A percentile compares a stretch with the other conserved stretches of the same genome.
Evolutionary conservation across 306 rosid species (phyloP).

Genomic region (Quercus agrifolia): DNA sequence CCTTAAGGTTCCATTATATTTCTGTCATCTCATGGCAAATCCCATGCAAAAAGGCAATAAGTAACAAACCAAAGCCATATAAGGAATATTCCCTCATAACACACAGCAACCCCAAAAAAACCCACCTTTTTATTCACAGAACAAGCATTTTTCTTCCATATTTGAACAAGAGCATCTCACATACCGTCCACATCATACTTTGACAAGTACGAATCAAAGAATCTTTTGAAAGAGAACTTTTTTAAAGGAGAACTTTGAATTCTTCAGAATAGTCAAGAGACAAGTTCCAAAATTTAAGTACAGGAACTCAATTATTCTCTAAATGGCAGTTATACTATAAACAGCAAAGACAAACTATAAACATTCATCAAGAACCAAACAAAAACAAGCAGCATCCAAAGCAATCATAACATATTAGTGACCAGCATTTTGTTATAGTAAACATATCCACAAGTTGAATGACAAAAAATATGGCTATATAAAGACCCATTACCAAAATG

Average conservation of each 20-base stretch:
- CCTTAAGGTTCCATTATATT: slow-evolving; percentile 8
- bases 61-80: slow-evolving; percentile 3
- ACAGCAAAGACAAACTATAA: slow-evolving; percentile 14
- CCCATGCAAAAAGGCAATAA: background rate
- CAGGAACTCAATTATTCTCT: slow-evolving; percentile 7
- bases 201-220: background rate
- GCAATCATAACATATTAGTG: slow-evolving; percentile 13
- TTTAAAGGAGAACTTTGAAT: background rate
- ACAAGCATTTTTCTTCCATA: slow-evolving; percentile 17
- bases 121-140: slow-evolving; percentile 12
- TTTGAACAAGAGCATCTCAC: slow-evolving; percentile 18
- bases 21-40: background rate
- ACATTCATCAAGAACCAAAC: background rate
- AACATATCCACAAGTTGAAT: background rate
- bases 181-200: slow-evolving; percentile 15
- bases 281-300: background rate
- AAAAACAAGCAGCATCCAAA: background rate
- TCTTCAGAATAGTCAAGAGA: background rate
- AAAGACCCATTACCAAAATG: slow-evolving; percentile 45
- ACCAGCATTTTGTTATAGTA: background rate
- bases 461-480: background rate
- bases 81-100: slow-evolving; percentile 12
- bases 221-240: background rate
- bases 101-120: slow-evolving; percentile 20
- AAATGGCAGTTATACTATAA: slow-evolving; percentile 11